Conservation (phyloP, 306 rosid genomes). For the Prunus persica region DNA sequence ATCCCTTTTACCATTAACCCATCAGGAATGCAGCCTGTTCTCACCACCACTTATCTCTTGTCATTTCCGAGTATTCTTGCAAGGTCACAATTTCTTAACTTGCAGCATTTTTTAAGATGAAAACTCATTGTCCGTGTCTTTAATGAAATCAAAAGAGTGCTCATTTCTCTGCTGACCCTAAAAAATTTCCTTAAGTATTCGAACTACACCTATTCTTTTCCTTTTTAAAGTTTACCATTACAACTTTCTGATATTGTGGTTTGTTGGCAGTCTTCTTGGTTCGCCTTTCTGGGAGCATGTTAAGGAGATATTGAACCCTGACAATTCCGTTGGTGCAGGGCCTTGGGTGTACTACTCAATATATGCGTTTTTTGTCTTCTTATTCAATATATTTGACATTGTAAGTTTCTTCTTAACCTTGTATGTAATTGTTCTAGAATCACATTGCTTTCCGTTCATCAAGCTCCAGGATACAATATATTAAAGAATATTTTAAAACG, state of each 20-base stretch:
- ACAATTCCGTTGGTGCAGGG: constrained; percentile 76
- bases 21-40: constrained; percentile 98
- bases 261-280: constrained; percentile 69
- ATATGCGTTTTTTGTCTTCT: constrained; percentile 88
- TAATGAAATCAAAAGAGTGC: neutral
- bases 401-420: constrained; percentile 55
- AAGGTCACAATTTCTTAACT: constrained; percentile 37
- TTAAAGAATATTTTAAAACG: neutral
- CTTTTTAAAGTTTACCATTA: constrained; percentile 6
- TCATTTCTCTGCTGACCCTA: neutral
- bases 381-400: constrained; percentile 93
- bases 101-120: neutral
- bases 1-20: constrained; percentile 97
- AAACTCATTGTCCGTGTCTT: constrained; percentile 1
- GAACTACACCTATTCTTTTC: constrained; percentile 9
- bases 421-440: neutral
- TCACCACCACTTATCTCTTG: constrained; percentile 91
- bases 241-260: constrained; percentile 23
- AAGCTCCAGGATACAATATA: neutral
- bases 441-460: neutral
- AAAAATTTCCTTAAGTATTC: neutral
- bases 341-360: constrained; percentile 94
- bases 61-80: constrained; percentile 89
- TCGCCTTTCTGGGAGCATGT: constrained; percentile 84
- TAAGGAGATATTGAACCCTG: constrained; percentile 91